Evolutionary conservation across 108 stramenopile genomes (phyloP), one percentile per base, ranked within the genome.

Genomic region (Craspedostauros australis): DNA sequence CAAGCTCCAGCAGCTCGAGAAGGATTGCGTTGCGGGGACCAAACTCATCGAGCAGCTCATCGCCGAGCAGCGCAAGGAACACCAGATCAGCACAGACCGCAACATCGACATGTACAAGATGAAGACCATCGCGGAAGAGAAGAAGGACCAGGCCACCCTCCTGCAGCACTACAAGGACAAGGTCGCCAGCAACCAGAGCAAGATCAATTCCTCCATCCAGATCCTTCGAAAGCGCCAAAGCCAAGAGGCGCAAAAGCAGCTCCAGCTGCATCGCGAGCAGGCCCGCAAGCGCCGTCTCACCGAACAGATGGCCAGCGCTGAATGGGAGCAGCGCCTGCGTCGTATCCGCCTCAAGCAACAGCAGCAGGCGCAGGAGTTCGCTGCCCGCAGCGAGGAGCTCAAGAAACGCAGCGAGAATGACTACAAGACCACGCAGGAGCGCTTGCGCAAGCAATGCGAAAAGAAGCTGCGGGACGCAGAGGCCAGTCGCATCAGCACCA

Each of bases 301-400:
- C 7, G 48, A 67, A 42, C 60, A 74, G 14, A 54, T 64, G n/a
- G 77, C 66, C 0, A 33, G 34, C 1, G 62, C 62, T 34, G 75
- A 76, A 33, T 87, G 76, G 79, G 57, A 62, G 18, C 57, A 49
- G 8, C 23, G 68, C 4, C 50, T 64, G 15, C 50, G 65, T n/a
- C 71, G 70, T 16, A 50, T 87, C 2, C 67, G 65, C 23, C 46
- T 22, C n/a, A 80, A 79, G 22, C 81, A 87, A 27, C 31, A 62
- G 42, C 71, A 58, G 18, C 74, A 76, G 56, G 31, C 69, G 24
- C 60, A 73, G 36, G 75, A 81, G 48, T 76, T 87, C 38, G 42
- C 60, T 15, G 39, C 37, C 27, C 75, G 73, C 39, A 76, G 75
- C 15, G 66, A 66, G 2, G 73, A 80, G 25, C 48, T 80, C 36